Evolutionary conservation across 306 rosid species (phyloP), one percentile per base, ranked within the genome.

Genomic region (Rosa persica): DNA sequence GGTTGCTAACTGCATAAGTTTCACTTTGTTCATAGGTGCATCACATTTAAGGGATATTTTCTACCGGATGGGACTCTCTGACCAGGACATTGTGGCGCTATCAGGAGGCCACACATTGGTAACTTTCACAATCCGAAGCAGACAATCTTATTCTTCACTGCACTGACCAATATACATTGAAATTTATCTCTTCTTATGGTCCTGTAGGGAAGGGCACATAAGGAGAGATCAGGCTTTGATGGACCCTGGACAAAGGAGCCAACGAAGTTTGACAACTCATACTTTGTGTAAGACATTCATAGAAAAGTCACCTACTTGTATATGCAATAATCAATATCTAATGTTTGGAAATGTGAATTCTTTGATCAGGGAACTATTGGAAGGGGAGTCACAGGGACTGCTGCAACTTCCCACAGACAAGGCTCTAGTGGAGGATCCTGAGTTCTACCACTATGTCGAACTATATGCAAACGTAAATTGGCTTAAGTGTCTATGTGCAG

Each of bases 61-160:
- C 75, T 69, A 79, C 70, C 93, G 93, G 46, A 93, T 93, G 99
- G 92, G 94, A 46, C 84, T 95, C 12, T 49, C 54, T 27, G 94
- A 93, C 85, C 85, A 57, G 85, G 98, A 95, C 88, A 91, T 93
- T 25, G 99, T 91, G 79, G 98, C 80, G 6, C 85, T 95, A 5
- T 93, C 99, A 11, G 99, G 99, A 77, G 98, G 92, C 62, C 99
- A 95, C 81, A 95, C 97, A 54, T 73, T 95, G 93, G 99, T 93
- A 83, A 55, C 15, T 39, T 38, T 54, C 9, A 4, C 19, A 49
- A 48, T 58, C 65, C 38, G 47, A 47, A 62, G n/a, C 39, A 19
- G 13, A 12, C 58, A 34, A 76, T 47, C 71, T 3, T 67, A 8
- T 27, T 11, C 42, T 62, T 64, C 34, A 20, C 22, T 30, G 10